phyloP scores from a whole-genome alignment of 2,329 filamentous ascomycete species.

The Cadophora luteo-olivacea region DNA sequence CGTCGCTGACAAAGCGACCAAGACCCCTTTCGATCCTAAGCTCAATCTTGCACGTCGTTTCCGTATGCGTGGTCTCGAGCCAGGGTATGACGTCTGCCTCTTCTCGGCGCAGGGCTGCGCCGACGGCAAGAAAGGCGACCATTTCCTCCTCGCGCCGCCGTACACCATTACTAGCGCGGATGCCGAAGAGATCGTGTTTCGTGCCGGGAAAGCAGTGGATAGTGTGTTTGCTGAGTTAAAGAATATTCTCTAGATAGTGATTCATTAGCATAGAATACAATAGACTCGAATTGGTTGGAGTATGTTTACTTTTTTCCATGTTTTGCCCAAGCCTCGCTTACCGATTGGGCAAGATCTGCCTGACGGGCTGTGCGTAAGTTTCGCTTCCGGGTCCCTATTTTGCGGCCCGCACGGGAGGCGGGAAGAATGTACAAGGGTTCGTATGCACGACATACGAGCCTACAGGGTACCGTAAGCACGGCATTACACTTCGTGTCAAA shows the following conservation, averaged over 20 bases:
- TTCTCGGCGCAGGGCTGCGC: background rate
- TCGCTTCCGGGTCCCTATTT: no score
- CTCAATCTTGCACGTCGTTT: background rate
- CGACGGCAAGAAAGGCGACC: background rate
- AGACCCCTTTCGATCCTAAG: background rate
- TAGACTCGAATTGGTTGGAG: background rate
- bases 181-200: background rate
- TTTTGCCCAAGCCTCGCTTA: background rate
- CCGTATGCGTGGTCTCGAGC: background rate
- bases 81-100: background rate
- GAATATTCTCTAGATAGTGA: background rate
- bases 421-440: background rate
- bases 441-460: background rate
- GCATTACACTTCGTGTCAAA: background rate
- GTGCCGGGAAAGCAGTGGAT: background rate
- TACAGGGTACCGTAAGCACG: background rate
- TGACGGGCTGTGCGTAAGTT: no score
- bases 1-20: conserved; percentile 1
- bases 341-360: background rate
- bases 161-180: background rate
- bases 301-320: background rate
- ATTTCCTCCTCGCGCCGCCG: background rate
- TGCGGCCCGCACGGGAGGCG: no score
- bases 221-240: conserved; percentile 42
- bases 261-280: background rate